Percentiles rank a stretch among this genome's conserved stretches.
Evolutionary conservation across 2,329 filamentous ascomycete genomes (phyloP).

Genomic region (Trichothecium roseum): DNA sequence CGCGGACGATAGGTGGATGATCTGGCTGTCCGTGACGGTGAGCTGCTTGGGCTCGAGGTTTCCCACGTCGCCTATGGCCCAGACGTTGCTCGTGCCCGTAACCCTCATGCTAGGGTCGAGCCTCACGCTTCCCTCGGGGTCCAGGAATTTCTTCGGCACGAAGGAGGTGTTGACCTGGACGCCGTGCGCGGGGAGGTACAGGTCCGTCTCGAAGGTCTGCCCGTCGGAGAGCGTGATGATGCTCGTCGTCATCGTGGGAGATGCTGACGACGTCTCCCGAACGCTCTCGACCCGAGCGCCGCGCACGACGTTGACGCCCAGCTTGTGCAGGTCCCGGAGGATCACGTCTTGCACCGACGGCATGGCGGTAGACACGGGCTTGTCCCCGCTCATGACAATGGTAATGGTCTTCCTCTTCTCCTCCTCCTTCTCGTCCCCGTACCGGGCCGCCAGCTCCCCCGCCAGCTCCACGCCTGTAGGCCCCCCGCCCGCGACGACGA

Average conservation of each 20-base stretch:
- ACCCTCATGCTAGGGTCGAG: slow-evolving; percentile 21
- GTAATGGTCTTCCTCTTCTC: slow-evolving; percentile 68
- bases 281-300: slow-evolving; percentile 18
- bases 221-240: slow-evolving; percentile 19
- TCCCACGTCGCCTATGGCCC: slow-evolving; percentile 31
- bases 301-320: slow-evolving; percentile 17
- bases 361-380: slow-evolving; percentile 9
- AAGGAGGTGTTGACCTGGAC: slow-evolving; percentile 30
- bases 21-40: slow-evolving; percentile 19
- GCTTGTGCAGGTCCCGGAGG: slow-evolving; percentile 12
- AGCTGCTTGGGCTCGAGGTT: slow-evolving; percentile 27
- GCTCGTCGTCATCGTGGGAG: slow-evolving; percentile 1
- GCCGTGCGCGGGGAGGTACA: slow-evolving; percentile 36
- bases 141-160: slow-evolving; percentile 20
- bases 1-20: slow-evolving; percentile 19
- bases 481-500: slow-evolving; percentile 46
- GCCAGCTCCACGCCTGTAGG: slow-evolving; percentile 45
- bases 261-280: no score
- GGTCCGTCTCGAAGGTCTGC: slow-evolving; percentile 18
- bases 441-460: slow-evolving; percentile 77
- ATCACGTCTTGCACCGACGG: slow-evolving; percentile 19
- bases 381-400: slow-evolving; percentile 6
- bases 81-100: slow-evolving; percentile 23
- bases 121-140: slow-evolving; percentile 19
- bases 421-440: no score